These are phyloP conservation scores for Blastomyces gilchristii DNA, from an alignment of 2,329 filamentous ascomycete species.

Conservation along the genomic window DNA sequence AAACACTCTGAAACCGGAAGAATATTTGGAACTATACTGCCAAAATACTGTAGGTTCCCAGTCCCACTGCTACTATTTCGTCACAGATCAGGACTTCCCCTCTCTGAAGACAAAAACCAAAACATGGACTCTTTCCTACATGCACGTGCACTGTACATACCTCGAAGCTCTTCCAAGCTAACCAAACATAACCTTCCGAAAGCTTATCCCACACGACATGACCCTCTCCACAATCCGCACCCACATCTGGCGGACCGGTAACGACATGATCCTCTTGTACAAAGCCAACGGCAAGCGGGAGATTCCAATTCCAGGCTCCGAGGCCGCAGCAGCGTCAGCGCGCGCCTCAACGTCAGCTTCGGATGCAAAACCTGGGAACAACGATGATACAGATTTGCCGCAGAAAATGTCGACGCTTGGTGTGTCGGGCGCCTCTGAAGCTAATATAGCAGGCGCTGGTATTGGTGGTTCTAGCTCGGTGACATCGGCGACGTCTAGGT, in stretches of 20 bases:
- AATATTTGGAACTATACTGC: conserved; percentile 91
- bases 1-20: conserved; percentile 63
- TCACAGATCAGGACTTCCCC: neutral
- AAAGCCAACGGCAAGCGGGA: conserved; percentile 76
- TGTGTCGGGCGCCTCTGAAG: neutral
- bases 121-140: neutral
- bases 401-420: conserved; percentile 1
- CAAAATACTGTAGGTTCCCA: conserved; percentile 64
- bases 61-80: neutral
- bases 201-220: conserved; percentile 62
- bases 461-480: conserved; percentile 1
- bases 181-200: neutral
- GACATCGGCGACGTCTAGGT: conserved; percentile 1
- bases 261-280: conserved; percentile 83
- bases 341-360: neutral
- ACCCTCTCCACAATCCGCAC: conserved; percentile 86
- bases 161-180: neutral
- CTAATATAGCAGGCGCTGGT: neutral
- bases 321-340: neutral
- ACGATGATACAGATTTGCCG: neutral
- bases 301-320: conserved; percentile 23
- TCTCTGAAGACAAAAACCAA: neutral
- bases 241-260: conserved; percentile 90
- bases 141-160: neutral
- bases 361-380: neutral